Evolutionary conservation across 1,284 basidiomycete genomes (phyloP).

Genomic region (Ustilago hordei): DNA sequence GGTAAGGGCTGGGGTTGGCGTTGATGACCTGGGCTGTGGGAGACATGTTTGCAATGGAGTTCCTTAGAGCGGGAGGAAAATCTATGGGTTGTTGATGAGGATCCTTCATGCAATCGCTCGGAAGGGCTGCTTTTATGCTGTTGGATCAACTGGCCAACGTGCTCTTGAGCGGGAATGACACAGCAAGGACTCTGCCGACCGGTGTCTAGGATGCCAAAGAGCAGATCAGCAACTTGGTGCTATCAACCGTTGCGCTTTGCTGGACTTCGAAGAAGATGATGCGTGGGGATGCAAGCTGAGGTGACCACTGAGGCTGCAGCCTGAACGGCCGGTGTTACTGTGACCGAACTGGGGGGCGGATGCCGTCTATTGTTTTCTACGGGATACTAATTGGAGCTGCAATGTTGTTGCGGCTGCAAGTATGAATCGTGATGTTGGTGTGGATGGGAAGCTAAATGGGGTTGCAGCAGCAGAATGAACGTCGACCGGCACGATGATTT

Average conservation of each 20-base stretch:
- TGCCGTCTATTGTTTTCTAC: neutral
- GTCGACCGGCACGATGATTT: neutral
- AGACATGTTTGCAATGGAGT: conserved; percentile 18
- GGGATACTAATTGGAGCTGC: neutral
- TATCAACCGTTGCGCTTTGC: neutral
- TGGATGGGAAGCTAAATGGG: neutral
- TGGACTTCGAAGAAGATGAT: neutral
- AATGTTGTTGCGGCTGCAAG: neutral
- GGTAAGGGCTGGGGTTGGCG: conserved; percentile 28
- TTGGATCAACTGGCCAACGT: too few species aligned
- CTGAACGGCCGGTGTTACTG: neutral
- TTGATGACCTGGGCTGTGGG: conserved; percentile 40
- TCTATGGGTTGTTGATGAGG: neutral
- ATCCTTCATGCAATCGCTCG: neutral
- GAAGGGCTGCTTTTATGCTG: neutral
- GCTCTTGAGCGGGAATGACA: too few species aligned
- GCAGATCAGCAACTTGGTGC: neutral
- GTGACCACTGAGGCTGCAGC: neutral
- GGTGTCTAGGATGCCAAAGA: neutral
- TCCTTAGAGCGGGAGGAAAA: neutral
- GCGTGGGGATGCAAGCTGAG: neutral
- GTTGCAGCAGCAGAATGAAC: neutral
- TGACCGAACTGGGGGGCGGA: neutral
- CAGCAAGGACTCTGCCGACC: neutral
- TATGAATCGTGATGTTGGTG: neutral